phyloP scores from a whole-genome alignment of 768 basidiomycete genomes.

The Suillus luteus region DNA sequence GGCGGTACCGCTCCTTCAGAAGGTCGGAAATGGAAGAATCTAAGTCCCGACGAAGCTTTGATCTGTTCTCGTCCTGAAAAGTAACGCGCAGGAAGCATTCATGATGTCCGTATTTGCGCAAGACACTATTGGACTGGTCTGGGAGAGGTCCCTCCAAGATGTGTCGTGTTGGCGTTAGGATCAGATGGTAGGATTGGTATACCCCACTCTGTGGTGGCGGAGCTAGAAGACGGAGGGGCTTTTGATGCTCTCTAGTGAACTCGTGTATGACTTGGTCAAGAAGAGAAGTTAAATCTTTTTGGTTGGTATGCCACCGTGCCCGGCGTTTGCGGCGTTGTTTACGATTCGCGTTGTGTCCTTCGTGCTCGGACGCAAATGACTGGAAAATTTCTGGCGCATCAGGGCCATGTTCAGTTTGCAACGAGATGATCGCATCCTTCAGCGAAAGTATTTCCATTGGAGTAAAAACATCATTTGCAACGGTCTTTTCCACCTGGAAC shows the following conservation, averaged over 20 bases:
- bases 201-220: constrained; percentile 22
- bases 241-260: constrained; percentile 27
- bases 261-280: constrained; percentile 17
- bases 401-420: constrained; percentile 20
- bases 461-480: constrained; percentile 32
- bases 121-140: constrained; percentile 41
- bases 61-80: constrained; percentile 49
- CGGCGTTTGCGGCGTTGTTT: constrained; percentile 2
- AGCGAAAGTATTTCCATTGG: constrained; percentile 25
- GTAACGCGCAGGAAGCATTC: constrained; percentile 50
- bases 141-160: constrained; percentile 42
- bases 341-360: constrained; percentile 16
- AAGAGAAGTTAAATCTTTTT: constrained; percentile 16
- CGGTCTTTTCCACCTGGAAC: constrained; percentile 41
- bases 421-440: constrained; percentile 18
- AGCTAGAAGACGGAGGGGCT: constrained; percentile 27
- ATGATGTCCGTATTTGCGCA: constrained; percentile 38
- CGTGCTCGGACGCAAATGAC: constrained; percentile 21
- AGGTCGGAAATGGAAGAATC: constrained; percentile 34
- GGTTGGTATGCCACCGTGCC: constrained; percentile 14
- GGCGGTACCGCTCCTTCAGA: constrained; percentile 37
- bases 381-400: constrained; percentile 28
- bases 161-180: constrained; percentile 41
- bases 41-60: constrained; percentile 37
- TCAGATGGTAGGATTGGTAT: constrained; percentile 39